Percentiles rank a stretch among this genome's conserved stretches.
phyloP scores from a whole-genome alignment of 2,329 filamentous ascomycete species.

The Plectosphaerella cucumerina region DNA sequence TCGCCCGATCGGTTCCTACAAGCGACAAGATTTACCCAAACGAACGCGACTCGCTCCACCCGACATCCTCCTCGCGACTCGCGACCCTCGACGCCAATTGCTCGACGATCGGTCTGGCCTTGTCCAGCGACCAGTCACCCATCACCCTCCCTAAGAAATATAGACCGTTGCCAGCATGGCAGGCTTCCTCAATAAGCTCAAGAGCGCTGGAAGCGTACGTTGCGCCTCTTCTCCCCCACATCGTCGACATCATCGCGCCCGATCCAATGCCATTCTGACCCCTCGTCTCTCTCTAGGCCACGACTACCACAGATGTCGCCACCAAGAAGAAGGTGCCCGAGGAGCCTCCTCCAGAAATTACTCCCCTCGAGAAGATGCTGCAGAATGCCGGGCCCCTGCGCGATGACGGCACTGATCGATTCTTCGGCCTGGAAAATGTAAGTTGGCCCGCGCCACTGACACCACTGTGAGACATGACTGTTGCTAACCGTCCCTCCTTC shows the following conservation, averaged over 20 bases:
- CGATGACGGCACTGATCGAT: conserved; percentile 91
- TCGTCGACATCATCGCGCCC: not conserved
- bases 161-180: conserved; percentile 36
- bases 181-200: conserved; percentile 56
- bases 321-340: conserved; percentile 57
- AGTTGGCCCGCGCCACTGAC: conserved; percentile 30
- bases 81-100: conserved; percentile 6
- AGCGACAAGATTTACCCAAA: not conserved
- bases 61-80: conserved; percentile 15
- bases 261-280: conserved; percentile 1
- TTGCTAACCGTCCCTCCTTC: conserved; percentile 28
- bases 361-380: conserved; percentile 70
- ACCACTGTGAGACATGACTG: conserved; percentile 7
- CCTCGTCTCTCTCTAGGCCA: conserved; percentile 28
- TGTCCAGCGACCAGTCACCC: not conserved
- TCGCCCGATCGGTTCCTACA: too few relatives aligned
- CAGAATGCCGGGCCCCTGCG: conserved; percentile 76
- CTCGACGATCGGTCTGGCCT: conserved; percentile 1
- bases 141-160: not conserved
- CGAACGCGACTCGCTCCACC: conserved; percentile 22
- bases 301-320: conserved; percentile 38
- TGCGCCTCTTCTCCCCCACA: conserved; percentile 4
- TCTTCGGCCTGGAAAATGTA: conserved; percentile 98
- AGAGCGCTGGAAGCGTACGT: conserved; percentile 51
- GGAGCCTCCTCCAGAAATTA: conserved; percentile 53